phyloP scores from a whole-genome alignment of 2,329 filamentous ascomycete species.

The Madurella fahalii region DNA sequence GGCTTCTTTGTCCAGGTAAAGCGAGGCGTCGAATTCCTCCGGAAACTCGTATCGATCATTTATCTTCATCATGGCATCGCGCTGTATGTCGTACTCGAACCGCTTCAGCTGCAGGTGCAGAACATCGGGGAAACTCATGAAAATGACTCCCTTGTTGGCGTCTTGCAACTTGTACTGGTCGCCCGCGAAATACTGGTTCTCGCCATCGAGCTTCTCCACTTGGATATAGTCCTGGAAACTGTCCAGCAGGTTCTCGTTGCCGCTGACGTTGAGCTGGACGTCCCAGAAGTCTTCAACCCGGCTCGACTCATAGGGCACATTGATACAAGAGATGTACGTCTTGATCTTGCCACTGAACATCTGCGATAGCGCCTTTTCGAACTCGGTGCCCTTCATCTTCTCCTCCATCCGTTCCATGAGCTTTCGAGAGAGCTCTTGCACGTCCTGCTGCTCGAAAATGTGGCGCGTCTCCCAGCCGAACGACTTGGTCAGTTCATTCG shows the following conservation, averaged over 20 bases:
- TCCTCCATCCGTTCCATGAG: constrained; percentile 97
- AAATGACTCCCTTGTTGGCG: constrained; percentile 96
- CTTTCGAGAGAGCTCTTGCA: constrained; percentile 93
- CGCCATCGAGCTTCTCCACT: constrained; percentile 93
- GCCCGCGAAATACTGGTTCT: constrained; percentile 95
- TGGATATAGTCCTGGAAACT: constrained; percentile 96
- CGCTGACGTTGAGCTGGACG: constrained; percentile 92
- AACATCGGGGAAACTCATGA: constrained; percentile 90
- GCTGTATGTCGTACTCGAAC: constrained; percentile 95
- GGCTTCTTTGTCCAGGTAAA: constrained; percentile 80
- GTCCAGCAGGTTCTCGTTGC: constrained; percentile 86
- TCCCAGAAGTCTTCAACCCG: constrained; percentile 98
- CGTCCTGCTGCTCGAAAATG: constrained; percentile 98
- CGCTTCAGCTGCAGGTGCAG: constrained; percentile 93
- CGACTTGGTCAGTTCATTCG: constrained; percentile 88
- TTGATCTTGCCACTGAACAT: constrained; percentile 98
- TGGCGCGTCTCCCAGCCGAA: constrained; percentile 98
- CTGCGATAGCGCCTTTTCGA: constrained; percentile 80
- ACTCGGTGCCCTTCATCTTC: constrained; percentile 94
- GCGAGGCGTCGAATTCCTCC: constrained; percentile 75
- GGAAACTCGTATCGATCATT: constrained; percentile 91
- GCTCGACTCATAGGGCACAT: constrained; percentile 95
- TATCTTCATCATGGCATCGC: constrained; percentile 98
- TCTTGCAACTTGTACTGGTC: constrained; percentile 90
- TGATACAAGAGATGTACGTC: constrained; percentile 97